Evolutionary conservation across 176 grass and related monocot species (phyloP).

Genomic region (Areca catechu): DNA sequence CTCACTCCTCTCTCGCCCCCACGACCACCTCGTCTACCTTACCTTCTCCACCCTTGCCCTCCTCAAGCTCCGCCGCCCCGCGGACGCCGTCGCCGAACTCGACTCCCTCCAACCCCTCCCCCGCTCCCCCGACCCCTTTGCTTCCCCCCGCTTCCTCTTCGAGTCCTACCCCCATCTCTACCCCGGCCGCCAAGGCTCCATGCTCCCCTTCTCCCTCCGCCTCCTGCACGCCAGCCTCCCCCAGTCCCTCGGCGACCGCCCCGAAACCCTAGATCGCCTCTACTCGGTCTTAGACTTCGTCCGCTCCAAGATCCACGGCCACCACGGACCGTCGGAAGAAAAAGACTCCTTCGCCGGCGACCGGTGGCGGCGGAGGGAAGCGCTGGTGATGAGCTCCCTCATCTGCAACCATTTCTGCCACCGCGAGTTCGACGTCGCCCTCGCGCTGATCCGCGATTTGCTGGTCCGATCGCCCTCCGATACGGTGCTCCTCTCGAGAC

Average conservation of each 20-base stretch:
- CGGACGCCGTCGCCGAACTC: slow-evolving; percentile 54
- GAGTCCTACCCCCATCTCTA: slow-evolving; percentile 31
- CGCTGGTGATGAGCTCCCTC: slow-evolving; percentile 43
- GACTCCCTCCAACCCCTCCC: slow-evolving; percentile 37
- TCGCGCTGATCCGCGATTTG: slow-evolving; percentile 47
- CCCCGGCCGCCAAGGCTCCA: slow-evolving; percentile 22
- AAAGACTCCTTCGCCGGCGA: neutral
- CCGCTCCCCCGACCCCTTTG: slow-evolving; percentile 14
- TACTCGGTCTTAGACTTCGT: slow-evolving; percentile 76
- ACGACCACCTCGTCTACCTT: slow-evolving; percentile 59
- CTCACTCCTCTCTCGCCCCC: slow-evolving; percentile 27
- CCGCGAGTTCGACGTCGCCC: slow-evolving; percentile 87
- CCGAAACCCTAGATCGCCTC: slow-evolving; percentile 73
- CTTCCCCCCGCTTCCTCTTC: slow-evolving; percentile 40
- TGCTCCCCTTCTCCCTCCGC: slow-evolving; percentile 64
- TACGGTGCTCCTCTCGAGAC: slow-evolving; percentile 55
- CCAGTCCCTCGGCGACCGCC: slow-evolving; percentile 52
- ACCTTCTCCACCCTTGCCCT: slow-evolving; percentile 71
- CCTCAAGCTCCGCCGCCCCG: slow-evolving; percentile 72
- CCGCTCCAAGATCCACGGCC: slow-evolving; percentile 22
- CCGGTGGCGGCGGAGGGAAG: slow-evolving; percentile 50
- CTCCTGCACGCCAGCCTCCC: slow-evolving; percentile 73
- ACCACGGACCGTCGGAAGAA: slow-evolving; percentile 6
- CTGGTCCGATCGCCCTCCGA: slow-evolving; percentile 34
- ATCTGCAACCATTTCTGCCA: slow-evolving; percentile 70